phyloP scores from a whole-genome alignment of 208 protist genomes.

The Trypanosoma mega region DNA sequence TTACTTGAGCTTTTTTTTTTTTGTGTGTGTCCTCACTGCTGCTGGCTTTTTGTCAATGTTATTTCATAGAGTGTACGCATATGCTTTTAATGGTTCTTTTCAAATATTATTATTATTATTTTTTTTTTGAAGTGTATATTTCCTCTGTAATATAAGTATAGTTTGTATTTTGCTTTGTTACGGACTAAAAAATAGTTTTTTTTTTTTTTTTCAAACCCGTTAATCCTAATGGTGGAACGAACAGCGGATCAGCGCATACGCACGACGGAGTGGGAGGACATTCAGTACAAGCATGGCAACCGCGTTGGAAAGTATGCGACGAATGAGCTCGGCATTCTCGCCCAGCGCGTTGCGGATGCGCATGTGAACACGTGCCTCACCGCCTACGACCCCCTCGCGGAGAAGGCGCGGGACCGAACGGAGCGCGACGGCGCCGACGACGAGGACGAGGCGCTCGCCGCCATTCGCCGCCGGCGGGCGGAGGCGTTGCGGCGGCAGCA shows the following conservation, averaged over 20 bases:
- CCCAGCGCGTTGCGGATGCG: constrained; percentile 77
- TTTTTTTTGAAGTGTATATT: neutral
- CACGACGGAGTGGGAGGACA: constrained; percentile 92
- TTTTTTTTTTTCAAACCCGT: too few relatives aligned
- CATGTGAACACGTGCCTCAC: constrained; percentile 64
- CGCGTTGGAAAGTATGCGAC: constrained; percentile 82
- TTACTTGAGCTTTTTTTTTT: constrained; percentile 2
- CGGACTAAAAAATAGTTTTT: neutral
- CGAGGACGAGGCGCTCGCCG: constrained; percentile 74
- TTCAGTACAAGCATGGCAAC: constrained; percentile 91
- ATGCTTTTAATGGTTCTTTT: too few relatives aligned
- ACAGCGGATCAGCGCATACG: constrained; percentile 75
- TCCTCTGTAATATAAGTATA: too few relatives aligned
- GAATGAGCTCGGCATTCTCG: constrained; percentile 76
- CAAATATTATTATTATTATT: neutral
- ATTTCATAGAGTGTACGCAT: too few relatives aligned
- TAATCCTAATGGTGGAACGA: constrained; percentile 83
- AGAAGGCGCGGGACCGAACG: constrained; percentile 66
- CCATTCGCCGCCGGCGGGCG: constrained; percentile 53
- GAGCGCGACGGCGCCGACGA: constrained; percentile 60
- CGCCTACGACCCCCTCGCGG: constrained; percentile 69
- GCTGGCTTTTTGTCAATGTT: neutral
- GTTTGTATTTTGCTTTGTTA: neutral
- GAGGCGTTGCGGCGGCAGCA: constrained; percentile 57
- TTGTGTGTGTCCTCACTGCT: neutral